Evolutionary conservation across 106 monocot species (phyloP), one percentile per base, ranked within the genome.

Genomic region (Apostasia shenzhenica): DNA sequence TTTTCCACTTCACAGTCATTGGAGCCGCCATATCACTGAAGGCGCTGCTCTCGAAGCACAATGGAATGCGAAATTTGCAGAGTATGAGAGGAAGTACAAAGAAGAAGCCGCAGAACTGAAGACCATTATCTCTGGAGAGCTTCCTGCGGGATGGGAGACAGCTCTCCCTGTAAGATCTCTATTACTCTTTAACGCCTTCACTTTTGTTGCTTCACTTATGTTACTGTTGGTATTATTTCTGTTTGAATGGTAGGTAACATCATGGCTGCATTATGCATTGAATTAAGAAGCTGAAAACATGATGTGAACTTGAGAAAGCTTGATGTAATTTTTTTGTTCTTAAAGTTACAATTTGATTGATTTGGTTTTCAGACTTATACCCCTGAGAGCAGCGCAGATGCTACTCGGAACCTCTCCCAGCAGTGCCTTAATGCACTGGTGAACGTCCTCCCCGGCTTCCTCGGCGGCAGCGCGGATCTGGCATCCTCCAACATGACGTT

Each of bases 401-500:
- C 92, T 61, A 92, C 92, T 2, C 73, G 92, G 66, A 92, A 92
- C 67, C 79, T 92, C n/a, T 92, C 92, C 11, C 92, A 92, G 51
- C 85, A 85, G 44, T 81, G 81, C 79, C 71, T 92, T 40, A 92
- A 92, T 77, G 88, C 87, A 14, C 88, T 92, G 61, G 85, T 79
- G 1, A 79, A 72, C 55, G 83, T 86, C 39, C 68, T 88, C 14
- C 92, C 92, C 11, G 92, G 92, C n/a, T 69, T 92, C 65, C 83
- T 92, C 38, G 92, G 92, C 43, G 92, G 88, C 41, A 88, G 92
- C 41, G 88, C 92, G 42, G 92, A 92, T 58, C 88, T 92, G 40
- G 88, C 92, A 41, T 83, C 88, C 48, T 92, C 88, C 54, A 92
- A 92, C 71, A 92, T 92, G 92, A 92, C 92, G 50, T 60, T 92